Evolutionary conservation across 192 early-diverging fungal species (phyloP).

Genomic region (Globomyces pollinis-pini): DNA sequence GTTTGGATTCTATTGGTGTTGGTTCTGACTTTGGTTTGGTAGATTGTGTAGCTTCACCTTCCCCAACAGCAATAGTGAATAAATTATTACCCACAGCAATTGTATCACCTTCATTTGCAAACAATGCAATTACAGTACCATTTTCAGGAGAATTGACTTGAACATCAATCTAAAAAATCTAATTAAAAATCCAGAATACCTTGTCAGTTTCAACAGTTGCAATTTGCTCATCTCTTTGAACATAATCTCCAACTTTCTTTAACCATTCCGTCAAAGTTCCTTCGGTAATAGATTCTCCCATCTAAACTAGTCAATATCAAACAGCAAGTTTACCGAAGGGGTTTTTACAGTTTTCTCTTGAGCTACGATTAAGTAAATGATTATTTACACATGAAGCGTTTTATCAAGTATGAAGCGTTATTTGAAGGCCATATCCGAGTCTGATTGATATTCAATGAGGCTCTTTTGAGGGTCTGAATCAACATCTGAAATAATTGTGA

Average conservation of each 20-base stretch:
- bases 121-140: constrained; percentile 76
- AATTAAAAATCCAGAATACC: constrained; percentile 32
- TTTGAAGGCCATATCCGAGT: too few species aligned
- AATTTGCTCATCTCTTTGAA: constrained; percentile 88
- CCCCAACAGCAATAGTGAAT: constrained; percentile 73
- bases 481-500: too few species aligned
- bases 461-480: too few species aligned
- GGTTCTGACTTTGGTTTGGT: not conserved
- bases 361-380: too few species aligned
- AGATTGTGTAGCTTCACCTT: constrained; percentile 30
- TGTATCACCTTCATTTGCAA: constrained; percentile 79
- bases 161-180: constrained; percentile 77
- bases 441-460: too few species aligned
- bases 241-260: constrained; percentile 94
- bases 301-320: too few species aligned
- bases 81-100: constrained; percentile 84
- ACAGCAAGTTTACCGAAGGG: too few species aligned
- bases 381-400: too few species aligned
- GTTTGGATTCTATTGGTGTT: not conserved
- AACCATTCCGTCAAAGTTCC: constrained; percentile 92
- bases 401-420: too few species aligned
- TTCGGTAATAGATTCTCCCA: constrained; percentile 98
- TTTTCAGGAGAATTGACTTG: constrained; percentile 91
- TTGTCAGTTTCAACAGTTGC: constrained; percentile 99
- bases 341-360: too few species aligned